Evolutionary conservation across 2,329 filamentous ascomycete genomes (phyloP), one percentile per base, ranked within the genome.

Genomic region (Epicoccum sorghinum): DNA sequence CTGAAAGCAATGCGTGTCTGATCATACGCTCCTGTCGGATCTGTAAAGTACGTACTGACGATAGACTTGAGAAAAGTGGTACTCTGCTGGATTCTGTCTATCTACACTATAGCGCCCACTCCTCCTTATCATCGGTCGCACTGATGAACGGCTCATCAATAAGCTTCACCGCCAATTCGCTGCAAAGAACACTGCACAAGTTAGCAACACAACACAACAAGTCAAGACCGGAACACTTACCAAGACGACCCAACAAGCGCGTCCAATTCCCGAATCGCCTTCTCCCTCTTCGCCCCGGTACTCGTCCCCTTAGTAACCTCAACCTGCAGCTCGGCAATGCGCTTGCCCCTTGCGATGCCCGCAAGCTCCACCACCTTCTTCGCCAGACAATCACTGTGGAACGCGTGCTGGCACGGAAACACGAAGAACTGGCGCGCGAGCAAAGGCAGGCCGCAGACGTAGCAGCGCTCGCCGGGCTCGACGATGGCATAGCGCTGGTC

Each of bases 341-440:
- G 83, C 72, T 88, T 88, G 13, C 88, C 86, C 75, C 89, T 90
- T 14, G 86, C 88, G 46, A 88, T 80, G 0, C 91, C 91, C 1
- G 89, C 87, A 61, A 91, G 88, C 73, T 93, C 90, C 47, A 97
- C 82, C 0, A 98, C 91, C 69, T 89, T 89, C 66, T 86, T 88
- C 0, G 91, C 93, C 43, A 99, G 78, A 73, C 95, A 99, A 72
- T 99, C 95, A 37, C 90, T 93, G 75, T 99, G 95, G 70, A 99
- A 99, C 3, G 93, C 90, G 76, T 99, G 95, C 79, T 99, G 95
- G 75, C 95, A 99, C 0, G 95, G 95, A 64, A 99, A 99, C 14
- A 99, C 95, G 65, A 98, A 99, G 77, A 99, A 99, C 67, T 97
- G 93, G 48, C 93, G 80, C 69, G 90, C 93, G 13, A 99, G 82